These are phyloP conservation scores for Colletotrichum tanaceti DNA, from an alignment of 2,329 filamentous ascomycete genomes.

Conservation along the genomic window DNA sequence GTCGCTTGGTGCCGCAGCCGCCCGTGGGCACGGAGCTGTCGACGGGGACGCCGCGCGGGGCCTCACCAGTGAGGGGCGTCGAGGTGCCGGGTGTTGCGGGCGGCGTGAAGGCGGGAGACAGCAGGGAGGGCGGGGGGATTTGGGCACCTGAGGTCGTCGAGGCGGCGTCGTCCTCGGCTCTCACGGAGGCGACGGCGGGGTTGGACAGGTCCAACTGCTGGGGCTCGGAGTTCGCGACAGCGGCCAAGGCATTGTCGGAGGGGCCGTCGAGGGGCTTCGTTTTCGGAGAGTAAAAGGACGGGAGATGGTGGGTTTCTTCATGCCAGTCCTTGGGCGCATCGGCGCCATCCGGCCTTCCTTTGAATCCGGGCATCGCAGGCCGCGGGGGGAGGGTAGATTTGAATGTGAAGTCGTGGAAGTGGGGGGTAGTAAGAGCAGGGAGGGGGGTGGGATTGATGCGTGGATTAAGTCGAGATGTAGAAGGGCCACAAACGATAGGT, in stretches of 20 bases:
- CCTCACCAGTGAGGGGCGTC: conserved; percentile 58
- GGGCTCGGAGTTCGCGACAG: conserved; percentile 33
- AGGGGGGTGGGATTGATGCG: conserved; percentile 7
- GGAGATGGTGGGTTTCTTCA: conserved; percentile 53
- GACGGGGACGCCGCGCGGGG: conserved; percentile 67
- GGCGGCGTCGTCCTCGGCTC: conserved; percentile 34
- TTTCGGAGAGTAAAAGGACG: conserved; percentile 61
- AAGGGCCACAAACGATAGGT: conserved; percentile 13
- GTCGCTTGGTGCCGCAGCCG: conserved; percentile 72
- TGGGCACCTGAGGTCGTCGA: conserved; percentile 34
- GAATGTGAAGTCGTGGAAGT: background rate
- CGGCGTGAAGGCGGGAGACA: conserved; percentile 88
- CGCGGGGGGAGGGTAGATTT: background rate
- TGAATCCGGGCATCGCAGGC: conserved; percentile 42
- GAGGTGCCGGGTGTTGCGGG: conserved; percentile 71
- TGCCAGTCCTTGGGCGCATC: conserved; percentile 44
- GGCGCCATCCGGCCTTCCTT: conserved; percentile 42
- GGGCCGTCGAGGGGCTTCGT: conserved; percentile 47
- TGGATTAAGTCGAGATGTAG: background rate
- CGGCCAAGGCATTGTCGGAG: conserved; percentile 41
- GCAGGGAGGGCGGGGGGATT: conserved; percentile 72
- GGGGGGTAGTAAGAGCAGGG: background rate
- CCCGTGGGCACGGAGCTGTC: conserved; percentile 69
- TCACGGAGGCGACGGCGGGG: conserved; percentile 34
- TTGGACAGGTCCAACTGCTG: conserved; percentile 39